These are phyloP conservation scores for Psilocybe sp. DNA, from an alignment of 768 basidiomycete genomes.

Conservation along the genomic window DNA sequence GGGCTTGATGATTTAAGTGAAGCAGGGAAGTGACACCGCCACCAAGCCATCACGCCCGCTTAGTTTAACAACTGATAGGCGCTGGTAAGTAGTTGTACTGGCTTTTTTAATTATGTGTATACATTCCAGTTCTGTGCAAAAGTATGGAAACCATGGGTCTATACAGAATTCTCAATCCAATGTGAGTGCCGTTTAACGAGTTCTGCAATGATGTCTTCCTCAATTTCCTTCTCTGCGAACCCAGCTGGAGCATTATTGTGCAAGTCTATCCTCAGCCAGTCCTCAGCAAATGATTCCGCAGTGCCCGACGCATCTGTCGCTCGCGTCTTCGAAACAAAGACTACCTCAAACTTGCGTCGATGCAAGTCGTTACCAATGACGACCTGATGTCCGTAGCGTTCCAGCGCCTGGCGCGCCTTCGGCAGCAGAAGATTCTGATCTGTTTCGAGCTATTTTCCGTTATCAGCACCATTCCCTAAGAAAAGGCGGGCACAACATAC, in stretches of 20 bases:
- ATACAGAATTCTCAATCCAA: constrained; percentile 50
- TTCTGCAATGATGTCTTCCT: constrained; percentile 83
- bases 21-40: too few relatives aligned
- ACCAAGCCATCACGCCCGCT: too few relatives aligned
- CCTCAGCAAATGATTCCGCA: constrained; percentile 41
- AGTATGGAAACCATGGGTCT: too few relatives aligned
- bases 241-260: constrained; percentile 30
- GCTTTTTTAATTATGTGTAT: too few relatives aligned
- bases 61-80: too few relatives aligned
- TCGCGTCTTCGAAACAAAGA: constrained; percentile 71
- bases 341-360: constrained; percentile 86
- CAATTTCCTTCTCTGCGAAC: constrained; percentile 71
- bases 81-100: too few relatives aligned
- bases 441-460: constrained; percentile 77
- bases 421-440: constrained; percentile 81
- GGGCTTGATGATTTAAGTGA: too few relatives aligned
- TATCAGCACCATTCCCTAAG: background rate
- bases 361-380: constrained; percentile 97
- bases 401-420: constrained; percentile 83
- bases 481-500: constrained; percentile 35
- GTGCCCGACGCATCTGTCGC: constrained; percentile 5
- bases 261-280: constrained; percentile 63
- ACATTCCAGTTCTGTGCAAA: too few relatives aligned
- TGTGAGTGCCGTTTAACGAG: constrained; percentile 68
- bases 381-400: constrained; percentile 94